Base-by-base conservation (phyloP, 2,329 filamentous ascomycete genomes). In the Xylariomycetidae sp. region DNA sequence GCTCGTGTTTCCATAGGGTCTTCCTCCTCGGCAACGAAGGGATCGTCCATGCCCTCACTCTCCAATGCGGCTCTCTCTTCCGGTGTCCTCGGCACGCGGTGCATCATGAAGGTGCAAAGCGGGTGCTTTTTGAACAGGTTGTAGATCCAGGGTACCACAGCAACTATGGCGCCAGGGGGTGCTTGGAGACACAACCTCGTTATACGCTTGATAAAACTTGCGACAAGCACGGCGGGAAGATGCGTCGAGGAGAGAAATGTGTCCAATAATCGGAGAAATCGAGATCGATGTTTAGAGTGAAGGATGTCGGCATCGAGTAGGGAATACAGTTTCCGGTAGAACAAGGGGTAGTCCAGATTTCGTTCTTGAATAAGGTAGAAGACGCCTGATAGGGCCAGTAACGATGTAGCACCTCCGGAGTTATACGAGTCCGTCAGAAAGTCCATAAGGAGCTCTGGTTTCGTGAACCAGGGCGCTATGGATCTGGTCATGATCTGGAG, bases 371-470 rank as follows among this genome's bases (percentile, higher is more conserved):
- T 97, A 33, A 98, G 75, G 57, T 94, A 92, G 66, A 95, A 98
- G 28, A 98, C 81, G 32, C 92, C 92, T 1, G 87, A 94, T 2
- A 98, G 70, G 2, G 94, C 88, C 14, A 96, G 74, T 4, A 98
- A 71, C 4, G 92, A 90, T 30, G 82, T 88, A 11, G 88, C 84
- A 27, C 92, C 92, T 32, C 90, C 88, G 6, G 81, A 68, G 50
- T 96, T 75, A 65, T 94, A 97, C 18, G 82, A 94, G 62, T 92
- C 87, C n/a, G 88, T 95, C 35, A 98, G 66, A 60, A 97, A 98
- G 64, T 98, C 92, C 72, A 95, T 88, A 20, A 98, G 73, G 25
- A 94, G 72, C 54, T 97, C 90, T 2, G 88, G 84, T 41, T 88
- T 85, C 30, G 71, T 74, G 61, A 97, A 95, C 85, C 88, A 94